phyloP scores from a whole-genome alignment of 768 basidiomycete genomes.

The Porphyrellus cyaneotinctus region DNA sequence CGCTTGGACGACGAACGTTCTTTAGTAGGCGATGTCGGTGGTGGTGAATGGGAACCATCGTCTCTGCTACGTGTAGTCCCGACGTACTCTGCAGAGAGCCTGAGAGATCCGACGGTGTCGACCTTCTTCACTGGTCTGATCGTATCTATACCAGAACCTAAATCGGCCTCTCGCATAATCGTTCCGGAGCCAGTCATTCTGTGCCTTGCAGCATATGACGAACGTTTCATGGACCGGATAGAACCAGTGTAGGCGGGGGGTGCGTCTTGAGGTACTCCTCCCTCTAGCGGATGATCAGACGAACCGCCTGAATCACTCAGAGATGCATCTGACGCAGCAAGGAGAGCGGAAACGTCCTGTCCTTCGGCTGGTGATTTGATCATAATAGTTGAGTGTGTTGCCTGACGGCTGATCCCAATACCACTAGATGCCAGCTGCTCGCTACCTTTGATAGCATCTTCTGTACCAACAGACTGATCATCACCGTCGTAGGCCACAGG shows the following conservation, averaged over 20 bases:
- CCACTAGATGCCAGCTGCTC: slow-evolving; percentile 39
- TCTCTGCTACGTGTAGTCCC: slow-evolving; percentile 63
- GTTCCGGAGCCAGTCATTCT: slow-evolving; percentile 63
- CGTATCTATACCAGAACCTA: slow-evolving; percentile 86
- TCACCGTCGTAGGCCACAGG: slow-evolving; percentile 38
- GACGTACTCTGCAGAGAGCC: slow-evolving; percentile 76
- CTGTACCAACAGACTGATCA: slow-evolving; percentile 57
- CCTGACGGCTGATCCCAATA: slow-evolving; percentile 50
- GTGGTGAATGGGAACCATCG: slow-evolving; percentile 38
- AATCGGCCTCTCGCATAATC: slow-evolving; percentile 71
- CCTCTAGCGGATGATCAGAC: slow-evolving; percentile 33
- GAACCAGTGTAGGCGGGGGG: slow-evolving; percentile 76
- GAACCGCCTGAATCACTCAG: slow-evolving; percentile 46
- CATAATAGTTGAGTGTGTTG: slow-evolving; percentile 68
- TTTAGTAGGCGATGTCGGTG: slow-evolving; percentile 44
- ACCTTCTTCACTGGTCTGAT: slow-evolving; percentile 93
- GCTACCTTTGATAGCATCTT: slow-evolving; percentile 62
- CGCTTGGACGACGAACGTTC: slow-evolving; percentile 43
- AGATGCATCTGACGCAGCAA: slow-evolving; percentile 33
- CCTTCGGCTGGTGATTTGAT: slow-evolving; percentile 47
- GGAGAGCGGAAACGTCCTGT: slow-evolving; percentile 39
- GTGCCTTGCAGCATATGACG: slow-evolving; percentile 76
- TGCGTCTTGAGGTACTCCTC: slow-evolving; percentile 44
- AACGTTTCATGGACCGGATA: slow-evolving; percentile 56
- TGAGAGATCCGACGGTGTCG: slow-evolving; percentile 71